A percentile compares a stretch with the other conserved stretches of the same genome.
Evolutionary conservation across 139 green algal species (phyloP).

Genomic region (Desmodesmus armatus): DNA sequence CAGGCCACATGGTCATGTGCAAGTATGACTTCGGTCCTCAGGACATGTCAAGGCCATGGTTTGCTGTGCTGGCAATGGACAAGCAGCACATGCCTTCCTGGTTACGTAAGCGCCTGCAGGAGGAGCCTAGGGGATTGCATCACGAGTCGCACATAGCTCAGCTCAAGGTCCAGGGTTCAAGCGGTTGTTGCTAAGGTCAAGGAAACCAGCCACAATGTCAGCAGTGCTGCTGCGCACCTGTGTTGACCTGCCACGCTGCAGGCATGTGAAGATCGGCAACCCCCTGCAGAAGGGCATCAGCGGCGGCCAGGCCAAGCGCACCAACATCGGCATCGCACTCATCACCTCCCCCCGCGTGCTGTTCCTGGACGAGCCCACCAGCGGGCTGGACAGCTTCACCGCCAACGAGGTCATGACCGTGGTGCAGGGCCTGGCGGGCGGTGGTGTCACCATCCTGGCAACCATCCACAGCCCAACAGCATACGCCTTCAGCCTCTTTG

Average conservation of each 20-base stretch:
- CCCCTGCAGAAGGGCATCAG: slow-evolving; percentile 69
- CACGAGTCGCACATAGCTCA: no score
- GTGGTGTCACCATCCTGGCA: slow-evolving; percentile 68
- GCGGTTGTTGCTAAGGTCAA: no score
- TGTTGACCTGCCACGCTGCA: not conserved
- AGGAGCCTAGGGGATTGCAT: no score
- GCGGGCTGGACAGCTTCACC: slow-evolving; percentile 77
- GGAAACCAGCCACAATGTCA: not conserved
- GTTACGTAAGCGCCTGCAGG: no score
- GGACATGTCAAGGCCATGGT: no score
- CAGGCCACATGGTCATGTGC: no score
- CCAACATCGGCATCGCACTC: slow-evolving; percentile 75
- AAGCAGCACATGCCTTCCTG: no score
- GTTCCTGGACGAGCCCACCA: slow-evolving; percentile 82
- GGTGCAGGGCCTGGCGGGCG: slow-evolving; percentile 49
- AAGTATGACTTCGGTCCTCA: no score
- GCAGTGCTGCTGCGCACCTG: not conserved
- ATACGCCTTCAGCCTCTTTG: slow-evolving; percentile 82
- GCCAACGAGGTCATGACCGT: slow-evolving; percentile 71
- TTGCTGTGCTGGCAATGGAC: no score
- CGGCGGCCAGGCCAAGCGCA: slow-evolving; percentile 75
- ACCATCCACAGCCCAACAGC: slow-evolving; percentile 82
- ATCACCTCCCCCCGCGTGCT: slow-evolving; percentile 76
- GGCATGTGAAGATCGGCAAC: slow-evolving; percentile 59
- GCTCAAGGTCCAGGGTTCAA: no score